Evolutionary conservation across 208 protist species (phyloP), one percentile per base, ranked within the genome.

Genomic region (Porcisia deanei): DNA sequence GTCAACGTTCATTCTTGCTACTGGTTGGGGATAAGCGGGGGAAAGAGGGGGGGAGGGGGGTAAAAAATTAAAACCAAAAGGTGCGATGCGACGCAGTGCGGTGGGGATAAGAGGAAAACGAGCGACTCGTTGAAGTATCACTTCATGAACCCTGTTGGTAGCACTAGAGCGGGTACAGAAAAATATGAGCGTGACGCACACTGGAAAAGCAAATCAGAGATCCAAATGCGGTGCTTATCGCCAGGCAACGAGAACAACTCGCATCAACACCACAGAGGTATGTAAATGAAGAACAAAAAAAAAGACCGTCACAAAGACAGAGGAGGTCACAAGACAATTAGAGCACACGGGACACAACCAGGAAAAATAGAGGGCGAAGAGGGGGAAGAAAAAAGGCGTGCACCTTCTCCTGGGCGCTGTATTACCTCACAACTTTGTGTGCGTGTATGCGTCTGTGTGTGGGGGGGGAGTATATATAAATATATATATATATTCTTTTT

Each of bases 1-100:
- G 57, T 83, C 73, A 14, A 88, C 75, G 47, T 97, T 75, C 90
- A 97, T 95, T 5, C n/a, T 58, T 14, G 66, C 25, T 45, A 49
- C 3, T n/a, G 25, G 47, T n/a, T 12, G 16, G 34, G 41, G 52
- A n/a, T 49, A 49, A 67, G 8, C 16, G 64, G 16, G 39, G 0
- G n/a, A 22, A 37, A 30, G 64, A 34, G n/a, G 14, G n/a, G 25
- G 47, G 47, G n/a, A 3, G n/a, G 25, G 47, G 47, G 47, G 47
- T 12, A 52, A 52, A 52, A 52, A 52, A 52, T 52, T 52, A 52
- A 52, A 0, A 52, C 10, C 47, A 52, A 52, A 12, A 52, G 47
- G 10, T 5, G 47, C 10, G 10, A 52, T 52, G 47, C 47, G 47
- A 52, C 1, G 47, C 47, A 12, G 10, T 52, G 47, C 5, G 47